Base-by-base conservation (phyloP, 225 moss, liverwort and hornwort species). In the Sphagnum contortum region DNA sequence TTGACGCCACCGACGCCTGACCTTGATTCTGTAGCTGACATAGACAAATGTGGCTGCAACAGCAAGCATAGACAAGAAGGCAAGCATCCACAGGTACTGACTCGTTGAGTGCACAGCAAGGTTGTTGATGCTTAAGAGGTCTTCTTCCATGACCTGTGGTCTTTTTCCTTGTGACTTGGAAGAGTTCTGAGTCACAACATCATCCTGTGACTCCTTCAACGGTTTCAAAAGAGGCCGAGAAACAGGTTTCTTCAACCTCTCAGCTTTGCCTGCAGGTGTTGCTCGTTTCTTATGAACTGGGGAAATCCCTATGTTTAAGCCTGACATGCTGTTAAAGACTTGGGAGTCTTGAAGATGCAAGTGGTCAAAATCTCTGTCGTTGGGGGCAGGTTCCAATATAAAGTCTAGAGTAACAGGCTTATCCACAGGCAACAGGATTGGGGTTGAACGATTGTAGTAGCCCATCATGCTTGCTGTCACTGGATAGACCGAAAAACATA, bases 401-500 rank as follows among this genome's bases (percentile, higher is more conserved):
- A 96, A 96, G 59, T 92, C 92, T 48, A 92, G 57, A 9, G 59
- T 79, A 29, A 83, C 58, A 52, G 83, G 75, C 61, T 71, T 76
- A 47, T 70, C 68, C 48, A 66, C 69, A 5, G 86, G 71, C 45
- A 96, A 84, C 49, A 84, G 66, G 12, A 88, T 60, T 3, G 74
- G 70, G 50, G 76, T 85, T 45, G 66, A 80, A 57, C 80, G 77
- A 62, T 65, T 87, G 7, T 68, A 54, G 61, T 81, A 90, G 50
- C 88, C 92, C 55, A 66, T 66, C 79, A 85, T 74, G 70, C 73
- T 78, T 50, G 92, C 92, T 12, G 85, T 85, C 78, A 96, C 95
- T 95, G 91, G 73, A 62, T 48, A 71, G 11, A 64, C 5, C 9
- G 11, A n/a, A 53, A 29, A 14, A 57, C 56, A 48, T n/a, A 58